A percentile compares a stretch with the other conserved stretches of the same genome.
phyloP scores from a whole-genome alignment of 208 protist genomes.

The Novymonas esmeraldas region DNA sequence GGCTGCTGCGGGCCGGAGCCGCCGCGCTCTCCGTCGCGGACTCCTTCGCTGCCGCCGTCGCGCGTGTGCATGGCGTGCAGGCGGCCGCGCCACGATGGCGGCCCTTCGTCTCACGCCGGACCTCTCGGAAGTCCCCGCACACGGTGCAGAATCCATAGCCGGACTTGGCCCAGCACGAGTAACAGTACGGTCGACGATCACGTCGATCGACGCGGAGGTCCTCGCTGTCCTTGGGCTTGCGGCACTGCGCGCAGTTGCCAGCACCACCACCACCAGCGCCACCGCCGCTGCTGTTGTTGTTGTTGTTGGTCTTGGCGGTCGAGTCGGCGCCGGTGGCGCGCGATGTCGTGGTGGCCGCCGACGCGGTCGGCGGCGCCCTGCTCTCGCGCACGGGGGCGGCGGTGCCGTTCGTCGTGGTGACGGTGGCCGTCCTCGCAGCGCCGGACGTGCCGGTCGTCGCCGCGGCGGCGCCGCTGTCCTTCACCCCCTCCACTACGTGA shows the following conservation, averaged over 20 bases:
- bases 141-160: constrained; percentile 69
- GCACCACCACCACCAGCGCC: background rate
- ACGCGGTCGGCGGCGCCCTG: too few species aligned
- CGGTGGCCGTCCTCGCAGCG: background rate
- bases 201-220: constrained; percentile 65
- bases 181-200: constrained; percentile 72
- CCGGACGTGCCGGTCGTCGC: background rate
- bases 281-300: background rate
- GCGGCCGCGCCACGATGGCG: constrained; percentile 49
- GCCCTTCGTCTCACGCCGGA: constrained; percentile 45
- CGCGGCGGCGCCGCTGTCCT: constrained; percentile 1
- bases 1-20: too few species aligned
- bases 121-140: constrained; percentile 71
- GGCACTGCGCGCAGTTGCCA: constrained; percentile 59
- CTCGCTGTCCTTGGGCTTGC: constrained; percentile 48
- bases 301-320: background rate
- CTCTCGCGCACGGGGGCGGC: background rate
- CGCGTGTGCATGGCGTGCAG: constrained; percentile 26
- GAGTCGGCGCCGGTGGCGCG: background rate
- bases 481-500: constrained; percentile 49
- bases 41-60: constrained; percentile 9
- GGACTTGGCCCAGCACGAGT: constrained; percentile 70
- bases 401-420: constrained; percentile 2
- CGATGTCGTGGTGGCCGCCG: background rate
- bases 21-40: too few species aligned